phyloP scores from a whole-genome alignment of 805 yeast genomes.

The Tetrapisispora nanseiensis region DNA sequence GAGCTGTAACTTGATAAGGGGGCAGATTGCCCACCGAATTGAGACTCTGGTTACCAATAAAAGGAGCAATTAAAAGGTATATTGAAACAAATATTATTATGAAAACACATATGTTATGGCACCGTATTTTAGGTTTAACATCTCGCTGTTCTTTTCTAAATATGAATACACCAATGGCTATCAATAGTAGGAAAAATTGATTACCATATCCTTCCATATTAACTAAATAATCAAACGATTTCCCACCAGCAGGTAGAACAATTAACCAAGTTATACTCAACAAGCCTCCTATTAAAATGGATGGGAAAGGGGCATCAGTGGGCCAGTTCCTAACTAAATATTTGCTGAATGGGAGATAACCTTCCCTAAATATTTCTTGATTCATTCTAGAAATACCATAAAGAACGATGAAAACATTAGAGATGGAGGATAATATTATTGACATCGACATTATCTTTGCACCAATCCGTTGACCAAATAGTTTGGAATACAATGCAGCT shows the following conservation, averaged over 20 bases:
- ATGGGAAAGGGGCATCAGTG: slow-evolving; percentile 44
- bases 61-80: slow-evolving; percentile 43
- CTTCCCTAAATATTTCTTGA: slow-evolving; percentile 58
- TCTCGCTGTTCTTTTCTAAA: slow-evolving; percentile 42
- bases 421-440: slow-evolving; percentile 52
- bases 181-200: slow-evolving; percentile 40
- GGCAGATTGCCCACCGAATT: slow-evolving; percentile 27
- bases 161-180: slow-evolving; percentile 49
- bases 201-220: slow-evolving; percentile 39
- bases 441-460: slow-evolving; percentile 45
- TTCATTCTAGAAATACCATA: slow-evolving; percentile 52
- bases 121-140: slow-evolving; percentile 41
- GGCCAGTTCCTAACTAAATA: slow-evolving; percentile 49
- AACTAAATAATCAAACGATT: slow-evolving; percentile 34
- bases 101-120: slow-evolving; percentile 39
- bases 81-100: slow-evolving; percentile 38
- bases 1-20: slow-evolving; percentile 33
- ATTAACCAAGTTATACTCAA: slow-evolving; percentile 29
- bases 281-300: slow-evolving; percentile 31
- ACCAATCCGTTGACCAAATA: slow-evolving; percentile 45
- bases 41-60: slow-evolving; percentile 16
- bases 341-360: slow-evolving; percentile 45
- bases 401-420: slow-evolving; percentile 52
- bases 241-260: slow-evolving; percentile 29
- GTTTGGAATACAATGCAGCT: slow-evolving; percentile 44